Evolutionary conservation across 1,284 basidiomycete species (phyloP).

Genomic region (Xerocomus amazonicus): DNA sequence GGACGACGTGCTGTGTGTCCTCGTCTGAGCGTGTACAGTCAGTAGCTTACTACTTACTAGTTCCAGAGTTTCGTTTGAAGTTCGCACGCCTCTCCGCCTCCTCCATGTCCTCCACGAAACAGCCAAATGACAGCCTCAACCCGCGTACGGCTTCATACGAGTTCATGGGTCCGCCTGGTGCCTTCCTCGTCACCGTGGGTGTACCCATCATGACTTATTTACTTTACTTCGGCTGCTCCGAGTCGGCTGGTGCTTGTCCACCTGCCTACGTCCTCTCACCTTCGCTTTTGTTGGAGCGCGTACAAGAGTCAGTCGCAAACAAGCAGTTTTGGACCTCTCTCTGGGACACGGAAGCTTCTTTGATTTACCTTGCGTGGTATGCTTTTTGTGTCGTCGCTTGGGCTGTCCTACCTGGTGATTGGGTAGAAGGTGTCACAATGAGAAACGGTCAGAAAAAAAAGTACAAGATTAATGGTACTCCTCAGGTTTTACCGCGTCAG

Average conservation of each 20-base stretch:
- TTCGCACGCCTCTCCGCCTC: conserved; percentile 20
- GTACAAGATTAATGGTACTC: conserved; percentile 94
- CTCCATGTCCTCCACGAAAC: conserved; percentile 22
- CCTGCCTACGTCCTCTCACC: conserved; percentile 48
- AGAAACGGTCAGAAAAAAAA: conserved; percentile 75
- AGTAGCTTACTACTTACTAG: too few relatives aligned
- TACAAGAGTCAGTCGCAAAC: conserved; percentile 47
- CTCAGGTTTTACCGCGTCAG: background rate
- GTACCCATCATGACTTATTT: conserved; percentile 77
- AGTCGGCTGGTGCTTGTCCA: conserved; percentile 72
- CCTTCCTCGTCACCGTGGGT: conserved; percentile 65
- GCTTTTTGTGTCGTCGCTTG: conserved; percentile 81
- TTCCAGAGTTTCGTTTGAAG: background rate
- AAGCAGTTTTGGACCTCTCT: conserved; percentile 65
- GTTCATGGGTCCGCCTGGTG: conserved; percentile 84
- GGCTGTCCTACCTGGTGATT: conserved; percentile 83
- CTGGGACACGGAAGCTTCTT: conserved; percentile 76
- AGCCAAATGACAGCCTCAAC: conserved; percentile 42
- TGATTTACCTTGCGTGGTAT: conserved; percentile 89
- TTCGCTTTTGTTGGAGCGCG: conserved; percentile 32
- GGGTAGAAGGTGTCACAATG: conserved; percentile 75
- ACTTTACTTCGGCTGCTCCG: conserved; percentile 85
- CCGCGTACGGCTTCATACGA: conserved; percentile 72
- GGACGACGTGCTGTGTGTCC: conserved; percentile 39
- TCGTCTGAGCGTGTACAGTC: background rate